Evolutionary conservation across 805 yeast genomes (phyloP).

Genomic region (Starmerella lactis-condensi): DNA sequence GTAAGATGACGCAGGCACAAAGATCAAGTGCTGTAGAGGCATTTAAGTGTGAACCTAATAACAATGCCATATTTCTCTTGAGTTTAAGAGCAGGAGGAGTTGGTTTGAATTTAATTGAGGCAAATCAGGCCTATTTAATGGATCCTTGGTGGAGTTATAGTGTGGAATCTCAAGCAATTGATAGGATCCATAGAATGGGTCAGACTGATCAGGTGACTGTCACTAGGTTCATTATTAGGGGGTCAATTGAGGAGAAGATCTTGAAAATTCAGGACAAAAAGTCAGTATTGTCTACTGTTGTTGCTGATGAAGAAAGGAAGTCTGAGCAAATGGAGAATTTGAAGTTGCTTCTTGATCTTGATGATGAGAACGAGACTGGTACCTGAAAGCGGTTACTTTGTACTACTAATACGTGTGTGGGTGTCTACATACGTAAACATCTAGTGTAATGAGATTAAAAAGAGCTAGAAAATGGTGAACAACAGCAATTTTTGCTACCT

Average conservation of each 20-base stretch:
- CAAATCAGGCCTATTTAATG: constrained; percentile 72
- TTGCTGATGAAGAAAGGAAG: constrained; percentile 23
- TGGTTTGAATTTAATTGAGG: constrained; percentile 71
- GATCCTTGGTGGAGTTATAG: constrained; percentile 98
- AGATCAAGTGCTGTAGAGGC: constrained; percentile 41
- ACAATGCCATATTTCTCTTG: constrained; percentile 36
- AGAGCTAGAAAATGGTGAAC: too few species aligned
- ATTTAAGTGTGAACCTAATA: constrained; percentile 27
- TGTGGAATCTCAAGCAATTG: constrained; percentile 79
- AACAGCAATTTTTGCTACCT: too few species aligned
- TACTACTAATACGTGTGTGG: too few species aligned
- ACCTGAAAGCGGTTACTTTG: too few species aligned
- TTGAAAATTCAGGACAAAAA: constrained; percentile 71
- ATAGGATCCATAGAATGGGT: constrained; percentile 80
- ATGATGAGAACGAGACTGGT: too few species aligned
- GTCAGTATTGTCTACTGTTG: constrained; percentile 22
- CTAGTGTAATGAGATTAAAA: too few species aligned
- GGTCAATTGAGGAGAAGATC: constrained; percentile 78
- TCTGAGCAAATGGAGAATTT: constrained; percentile 24
- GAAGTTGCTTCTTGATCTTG: constrained; percentile 20
- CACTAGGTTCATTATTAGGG: constrained; percentile 59
- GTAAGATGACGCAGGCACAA: constrained; percentile 48
- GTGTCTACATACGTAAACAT: too few species aligned
- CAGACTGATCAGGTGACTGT: constrained; percentile 58
- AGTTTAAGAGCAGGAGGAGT: constrained; percentile 90